phyloP scores from a whole-genome alignment of 2,329 filamentous ascomycete genomes.

The Xylariaceae sp. region DNA sequence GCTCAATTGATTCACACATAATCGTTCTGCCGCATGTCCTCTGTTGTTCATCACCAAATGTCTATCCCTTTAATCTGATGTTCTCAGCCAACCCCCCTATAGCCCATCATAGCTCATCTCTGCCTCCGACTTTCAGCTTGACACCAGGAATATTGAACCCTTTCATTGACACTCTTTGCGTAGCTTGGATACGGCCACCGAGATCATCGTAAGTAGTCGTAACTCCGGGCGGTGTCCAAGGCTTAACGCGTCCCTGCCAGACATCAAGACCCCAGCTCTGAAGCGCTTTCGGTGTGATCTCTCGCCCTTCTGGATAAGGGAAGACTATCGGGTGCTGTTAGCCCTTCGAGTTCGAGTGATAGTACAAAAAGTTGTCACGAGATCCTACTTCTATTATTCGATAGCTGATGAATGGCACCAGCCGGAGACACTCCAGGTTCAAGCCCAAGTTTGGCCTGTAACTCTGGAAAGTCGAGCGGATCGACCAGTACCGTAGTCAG shows the following conservation, averaged over 20 bases:
- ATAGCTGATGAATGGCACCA: constrained; percentile 35
- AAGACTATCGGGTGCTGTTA: constrained; percentile 20
- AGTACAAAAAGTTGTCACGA: background rate
- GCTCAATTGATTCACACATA: no score
- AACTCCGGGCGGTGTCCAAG: constrained; percentile 30
- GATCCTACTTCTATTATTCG: constrained; percentile 23
- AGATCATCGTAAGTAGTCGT: background rate
- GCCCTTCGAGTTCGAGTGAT: background rate
- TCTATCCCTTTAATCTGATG: no score
- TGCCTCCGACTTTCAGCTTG: background rate
- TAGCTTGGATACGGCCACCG: background rate
- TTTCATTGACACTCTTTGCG: background rate
- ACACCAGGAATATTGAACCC: background rate
- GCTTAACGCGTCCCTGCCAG: constrained; percentile 34
- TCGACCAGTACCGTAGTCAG: constrained; percentile 35
- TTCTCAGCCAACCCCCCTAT: no score
- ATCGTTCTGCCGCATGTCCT: background rate
- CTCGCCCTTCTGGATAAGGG: constrained; percentile 32
- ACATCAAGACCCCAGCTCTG: constrained; percentile 37
- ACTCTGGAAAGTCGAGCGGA: constrained; percentile 34
- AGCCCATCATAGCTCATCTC: background rate
- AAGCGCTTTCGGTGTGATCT: constrained; percentile 26
- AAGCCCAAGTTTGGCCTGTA: constrained; percentile 32
- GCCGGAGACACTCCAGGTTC: constrained; percentile 23
- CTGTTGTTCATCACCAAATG: background rate